Evolutionary conservation across 352 stramenopile genomes (phyloP), one percentile per base, ranked within the genome.

Genomic region (Pythium phragmiticola): DNA sequence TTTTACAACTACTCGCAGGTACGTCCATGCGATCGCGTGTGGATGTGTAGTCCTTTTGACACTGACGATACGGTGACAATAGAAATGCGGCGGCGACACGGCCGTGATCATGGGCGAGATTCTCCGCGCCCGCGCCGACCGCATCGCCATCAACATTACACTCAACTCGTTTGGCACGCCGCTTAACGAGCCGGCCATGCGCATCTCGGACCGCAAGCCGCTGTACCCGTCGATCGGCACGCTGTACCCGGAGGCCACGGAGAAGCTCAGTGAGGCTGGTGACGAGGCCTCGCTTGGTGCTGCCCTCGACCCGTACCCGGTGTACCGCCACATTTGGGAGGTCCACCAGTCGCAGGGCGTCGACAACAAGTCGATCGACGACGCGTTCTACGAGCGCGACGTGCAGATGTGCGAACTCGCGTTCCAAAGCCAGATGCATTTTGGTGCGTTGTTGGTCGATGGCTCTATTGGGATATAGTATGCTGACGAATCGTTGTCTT

Each of bases 341-440:
- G 84, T 99, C 42, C 96, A 99, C 74, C 84, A 98, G 67, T 91
- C 84, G 52, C 90, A 98, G 54, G 82, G 84, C 43, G 87, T 95
- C 26, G 93, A 96, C 53, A 97, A 98, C 69, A 98, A 98, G 76
- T 98, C 90, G 57, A 99, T 99, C 60, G 97, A 99, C 66, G 97
- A 99, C 75, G 96, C 95, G 21, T 99, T 99, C 69, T 99, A 99
- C 78, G 96, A 99, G 76, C 90, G 96, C 62, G 98, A 99, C 75
- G 97, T 99, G 39, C 88, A 98, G 76, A 95, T 98, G 82, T 89
- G 97, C 51, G 98, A 99, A 74, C 76, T 99, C 34, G 96, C 97
- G 30, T 99, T 99, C 73, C 94, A 99, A 74, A 91, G 94, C 67
- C 98, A 99, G 82, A 99, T 99, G 87, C 97, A 99, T 78, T 99